Evolutionary conservation across 2,329 filamentous ascomycete species (phyloP).

Genomic region (Neonectria punicea): DNA sequence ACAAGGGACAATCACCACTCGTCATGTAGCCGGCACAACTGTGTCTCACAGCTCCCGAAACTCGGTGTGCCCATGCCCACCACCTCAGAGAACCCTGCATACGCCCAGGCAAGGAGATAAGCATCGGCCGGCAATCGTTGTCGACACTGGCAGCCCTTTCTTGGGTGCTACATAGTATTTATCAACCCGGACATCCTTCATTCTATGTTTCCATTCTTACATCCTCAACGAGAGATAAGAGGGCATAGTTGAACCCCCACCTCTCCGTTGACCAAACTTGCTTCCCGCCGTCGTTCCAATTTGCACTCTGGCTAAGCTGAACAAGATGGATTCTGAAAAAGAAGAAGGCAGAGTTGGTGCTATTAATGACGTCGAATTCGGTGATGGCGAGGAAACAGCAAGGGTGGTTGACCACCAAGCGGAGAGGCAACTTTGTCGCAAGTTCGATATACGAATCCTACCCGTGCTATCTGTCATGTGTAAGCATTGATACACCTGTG

Average conservation of each 20-base stretch:
- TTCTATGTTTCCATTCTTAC: not conserved
- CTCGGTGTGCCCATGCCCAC: not conserved
- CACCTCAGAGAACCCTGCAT: not conserved
- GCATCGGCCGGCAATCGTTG: not conserved
- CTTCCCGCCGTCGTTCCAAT: not conserved
- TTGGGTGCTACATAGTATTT: not conserved
- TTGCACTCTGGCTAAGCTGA: not conserved
- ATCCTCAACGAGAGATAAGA: not conserved
- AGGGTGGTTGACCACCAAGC: constrained; percentile 53
- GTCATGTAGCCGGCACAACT: not conserved
- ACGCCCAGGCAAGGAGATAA: not conserved
- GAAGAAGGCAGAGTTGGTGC: not conserved
- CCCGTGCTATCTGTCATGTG: constrained; percentile 67
- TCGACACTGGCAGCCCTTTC: not conserved
- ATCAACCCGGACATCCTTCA: not conserved
- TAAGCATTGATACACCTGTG: constrained; percentile 28
- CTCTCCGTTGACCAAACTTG: not conserved
- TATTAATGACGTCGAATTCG: constrained; percentile 17
- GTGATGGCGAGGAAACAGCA: constrained; percentile 35
- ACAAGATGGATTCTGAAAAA: not conserved
- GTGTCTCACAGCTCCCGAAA: not conserved
- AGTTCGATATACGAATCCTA: constrained; percentile 64
- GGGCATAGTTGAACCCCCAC: not conserved
- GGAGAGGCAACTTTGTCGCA: constrained; percentile 62
- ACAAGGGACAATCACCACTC: not conserved